These are phyloP conservation scores for Dimocarpus longan DNA, from an alignment of 345 rosid species.

Conservation along the genomic window DNA sequence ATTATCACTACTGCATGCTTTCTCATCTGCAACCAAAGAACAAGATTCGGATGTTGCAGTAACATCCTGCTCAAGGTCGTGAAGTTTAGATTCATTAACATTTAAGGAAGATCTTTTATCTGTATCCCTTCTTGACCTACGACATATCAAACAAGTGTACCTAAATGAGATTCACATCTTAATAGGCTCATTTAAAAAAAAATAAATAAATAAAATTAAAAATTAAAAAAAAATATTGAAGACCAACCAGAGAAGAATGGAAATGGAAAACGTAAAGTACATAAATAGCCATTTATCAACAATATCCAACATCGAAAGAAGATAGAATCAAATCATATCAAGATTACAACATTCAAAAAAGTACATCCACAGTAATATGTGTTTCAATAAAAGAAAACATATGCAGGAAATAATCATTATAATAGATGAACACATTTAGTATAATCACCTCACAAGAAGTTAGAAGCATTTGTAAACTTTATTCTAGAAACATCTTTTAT, in stretches of 20 bases:
- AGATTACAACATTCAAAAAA: not conserved
- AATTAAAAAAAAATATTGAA: not conserved
- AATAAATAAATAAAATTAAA: too few species aligned
- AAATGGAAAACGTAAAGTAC: not conserved
- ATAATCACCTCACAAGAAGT: not conserved
- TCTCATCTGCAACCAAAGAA: conserved; percentile 72
- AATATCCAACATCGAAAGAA: not conserved
- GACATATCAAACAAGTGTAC: conserved; percentile 3
- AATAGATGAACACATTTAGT: not conserved
- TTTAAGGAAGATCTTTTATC: conserved; percentile 37
- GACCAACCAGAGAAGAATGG: conserved; percentile 6
- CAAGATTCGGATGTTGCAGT: conserved; percentile 75
- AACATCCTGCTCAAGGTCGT: conserved; percentile 43
- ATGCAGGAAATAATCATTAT: not conserved
- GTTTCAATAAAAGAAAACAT: not conserved
- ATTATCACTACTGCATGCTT: conserved; percentile 66
- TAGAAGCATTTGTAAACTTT: not conserved
- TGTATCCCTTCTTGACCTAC: conserved; percentile 48
- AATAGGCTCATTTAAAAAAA: not conserved
- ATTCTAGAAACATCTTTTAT: not conserved
- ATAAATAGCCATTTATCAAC: not conserved
- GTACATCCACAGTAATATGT: not conserved
- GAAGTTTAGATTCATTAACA: conserved; percentile 46
- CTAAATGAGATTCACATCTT: conserved; percentile 2
- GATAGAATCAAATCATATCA: not conserved